Base-by-base conservation (phyloP, 306 rosid genomes). In the Vicia villosa region DNA sequence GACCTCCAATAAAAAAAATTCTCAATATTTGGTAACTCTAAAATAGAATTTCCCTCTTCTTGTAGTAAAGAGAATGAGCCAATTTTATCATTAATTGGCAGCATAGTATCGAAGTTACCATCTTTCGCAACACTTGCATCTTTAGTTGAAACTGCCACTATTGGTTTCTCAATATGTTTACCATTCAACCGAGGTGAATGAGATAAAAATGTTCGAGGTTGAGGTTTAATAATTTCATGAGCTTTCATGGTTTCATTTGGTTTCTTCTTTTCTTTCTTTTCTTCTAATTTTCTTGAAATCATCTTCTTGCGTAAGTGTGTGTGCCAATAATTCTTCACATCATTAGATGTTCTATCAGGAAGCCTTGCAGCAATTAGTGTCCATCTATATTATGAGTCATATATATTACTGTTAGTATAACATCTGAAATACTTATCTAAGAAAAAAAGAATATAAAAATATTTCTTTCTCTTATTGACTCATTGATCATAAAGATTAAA, bases 261-360 rank as follows among this genome's bases (percentile, higher is more conserved):
- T 32, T n/a, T n/a, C n/a, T n/a, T n/a, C n/a, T 34, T 34, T 32
- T 32, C 37, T 32, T 32, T 15, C 43, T 59, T 22, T 21, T 55
- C 36, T 22, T 55, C 34, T 30, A 30, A 4, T 8, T 55, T 15
- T 20, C 8, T 59, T 2, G 24, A 59, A 11, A 32, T 40, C n/a
- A n/a, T n/a, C n/a, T n/a, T n/a, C 45, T 59, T 59, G 24, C 20
- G 2, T 21, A 59, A 34, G 1, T 16, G 43, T 59, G 65, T 59
- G 65, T 59, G 65, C 65, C 65, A 59, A 10, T 59, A 59, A 11
- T 59, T 59, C 21, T 59, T 59, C n/a, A 59, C 65, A 34, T 34
- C 65, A 6, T 59, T 59, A 7, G 45, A 45, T 34, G 45, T 59
- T 13, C 65, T 59, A 8, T 45, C 65, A 13, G 45, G 24, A 59